Conservation (phyloP, 2,329 filamentous ascomycete species). For the Cladosporium sp. region DNA sequence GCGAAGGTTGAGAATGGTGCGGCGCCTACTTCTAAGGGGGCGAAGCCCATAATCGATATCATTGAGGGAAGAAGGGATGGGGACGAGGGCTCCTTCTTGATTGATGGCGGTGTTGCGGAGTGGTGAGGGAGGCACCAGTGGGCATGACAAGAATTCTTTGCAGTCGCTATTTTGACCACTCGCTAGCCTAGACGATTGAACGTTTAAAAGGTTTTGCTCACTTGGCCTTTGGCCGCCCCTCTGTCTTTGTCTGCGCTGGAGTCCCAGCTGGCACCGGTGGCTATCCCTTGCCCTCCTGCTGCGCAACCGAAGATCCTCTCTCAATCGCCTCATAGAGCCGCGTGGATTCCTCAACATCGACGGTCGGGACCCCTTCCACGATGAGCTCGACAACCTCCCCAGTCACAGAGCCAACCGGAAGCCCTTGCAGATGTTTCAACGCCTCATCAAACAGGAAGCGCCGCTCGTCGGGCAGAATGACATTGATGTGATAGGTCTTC, state of each 20-base stretch:
- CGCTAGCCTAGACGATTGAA: no score
- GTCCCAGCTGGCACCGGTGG: no score
- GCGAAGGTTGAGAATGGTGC: conserved; percentile 31
- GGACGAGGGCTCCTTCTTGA: conserved; percentile 29
- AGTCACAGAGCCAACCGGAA: conserved; percentile 11
- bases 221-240: background rate
- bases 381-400: conserved; percentile 14
- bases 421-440: conserved; percentile 9
- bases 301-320: background rate
- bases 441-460: conserved; percentile 13
- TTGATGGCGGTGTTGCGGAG: background rate
- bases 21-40: conserved; percentile 30
- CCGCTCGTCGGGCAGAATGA: conserved; percentile 16
- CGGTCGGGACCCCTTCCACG: conserved; percentile 9
- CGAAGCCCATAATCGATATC: conserved; percentile 33
- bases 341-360: conserved; percentile 9
- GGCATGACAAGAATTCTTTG: background rate
- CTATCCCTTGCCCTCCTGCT: no score
- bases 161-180: background rate
- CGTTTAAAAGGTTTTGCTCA: no score
- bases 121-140: background rate
- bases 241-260: no score
- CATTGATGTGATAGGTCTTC: conserved; percentile 11
- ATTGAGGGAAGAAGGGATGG: conserved; percentile 34
- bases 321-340: background rate